Percentiles rank a stretch among this genome's conserved stretches.
These are phyloP conservation scores for Gleditsia sinensis DNA, from an alignment of 306 rosid genomes.

Conservation along the genomic window DNA sequence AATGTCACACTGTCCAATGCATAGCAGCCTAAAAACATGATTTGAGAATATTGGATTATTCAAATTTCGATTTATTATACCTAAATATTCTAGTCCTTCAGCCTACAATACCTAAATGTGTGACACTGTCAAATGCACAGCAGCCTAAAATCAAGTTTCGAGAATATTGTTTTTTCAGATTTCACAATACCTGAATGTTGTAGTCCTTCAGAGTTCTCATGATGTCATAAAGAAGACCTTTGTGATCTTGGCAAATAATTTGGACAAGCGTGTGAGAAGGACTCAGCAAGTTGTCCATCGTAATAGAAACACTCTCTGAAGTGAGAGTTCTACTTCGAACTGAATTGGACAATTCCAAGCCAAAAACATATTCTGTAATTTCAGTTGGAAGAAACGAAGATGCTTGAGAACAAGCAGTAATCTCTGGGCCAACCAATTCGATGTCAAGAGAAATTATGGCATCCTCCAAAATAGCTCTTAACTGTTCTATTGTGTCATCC, in stretches of 20 bases:
- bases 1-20: neutral
- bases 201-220: conserved; percentile 95
- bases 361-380: conserved; percentile 60
- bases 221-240: conserved; percentile 92
- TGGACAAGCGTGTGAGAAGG: conserved; percentile 95
- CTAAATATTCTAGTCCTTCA: no score
- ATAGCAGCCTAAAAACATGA: neutral
- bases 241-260: conserved; percentile 81
- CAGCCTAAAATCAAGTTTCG: neutral
- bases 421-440: conserved; percentile 68
- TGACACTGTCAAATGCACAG: no score
- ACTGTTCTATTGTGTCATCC: conserved; percentile 57
- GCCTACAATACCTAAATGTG: no score
- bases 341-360: conserved; percentile 48
- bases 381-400: conserved; percentile 69
- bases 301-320: conserved; percentile 57
- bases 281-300: conserved; percentile 75
- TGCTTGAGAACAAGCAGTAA: conserved; percentile 61
- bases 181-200: conserved; percentile 71
- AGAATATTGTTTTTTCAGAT: neutral
- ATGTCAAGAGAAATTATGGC: conserved; percentile 63
- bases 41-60: neutral
- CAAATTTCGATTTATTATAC: no score
- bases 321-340: conserved; percentile 45
- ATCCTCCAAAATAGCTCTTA: conserved; percentile 55